Evolutionary conservation across 2,329 filamentous ascomycete species (phyloP), one percentile per base, ranked within the genome.

Genomic region (Fragosphaeria purpurea): DNA sequence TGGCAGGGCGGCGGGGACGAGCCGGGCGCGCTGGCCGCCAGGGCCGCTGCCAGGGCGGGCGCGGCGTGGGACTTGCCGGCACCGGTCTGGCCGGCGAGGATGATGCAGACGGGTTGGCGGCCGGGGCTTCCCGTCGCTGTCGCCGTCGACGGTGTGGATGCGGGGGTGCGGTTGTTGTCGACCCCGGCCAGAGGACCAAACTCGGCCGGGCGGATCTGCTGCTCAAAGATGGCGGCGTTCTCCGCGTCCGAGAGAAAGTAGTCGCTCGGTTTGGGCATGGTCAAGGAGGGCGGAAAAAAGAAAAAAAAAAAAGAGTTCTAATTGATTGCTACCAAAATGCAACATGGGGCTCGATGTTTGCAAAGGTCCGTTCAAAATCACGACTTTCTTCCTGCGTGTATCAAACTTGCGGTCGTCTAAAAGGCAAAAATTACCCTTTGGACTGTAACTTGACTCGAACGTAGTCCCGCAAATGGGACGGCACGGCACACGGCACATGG

Each of bases 41-140:
- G 57, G 44, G 67, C 65, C 4, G 54, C 45, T 13, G 64, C 60
- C 46, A 74, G 59, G 37, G 60, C 56, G 3, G 69, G 70, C 9
- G 70, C 67, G 1, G 70, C 63, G 50, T 66, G 65, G 12, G 71
- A 73, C 53, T 75, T 75, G 47, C 72, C 72, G 11, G 72, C 70
- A 58, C 72, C 72, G 5, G 72, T 74, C 56, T 59, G 72, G 53
- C 72, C 72, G 32, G 73, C 65, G 11, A 72, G 60, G 22, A 75
- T 62, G 44, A 74, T 58, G 37, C 67, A 71, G 11, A 71, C 61
- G 39, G 69, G 68, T 8, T 44, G 55, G 12, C 40, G 48, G 42
- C n/a, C 47, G 10, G n/a, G n/a, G n/a, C n/a, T n/a, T n/a, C n/a
- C n/a, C n/a, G n/a, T 32, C 8, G 9, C 7, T 5, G 35, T 2